phyloP scores from a whole-genome alignment of 78 protist genomes.

The Dictyostelium brefeldianum region DNA sequence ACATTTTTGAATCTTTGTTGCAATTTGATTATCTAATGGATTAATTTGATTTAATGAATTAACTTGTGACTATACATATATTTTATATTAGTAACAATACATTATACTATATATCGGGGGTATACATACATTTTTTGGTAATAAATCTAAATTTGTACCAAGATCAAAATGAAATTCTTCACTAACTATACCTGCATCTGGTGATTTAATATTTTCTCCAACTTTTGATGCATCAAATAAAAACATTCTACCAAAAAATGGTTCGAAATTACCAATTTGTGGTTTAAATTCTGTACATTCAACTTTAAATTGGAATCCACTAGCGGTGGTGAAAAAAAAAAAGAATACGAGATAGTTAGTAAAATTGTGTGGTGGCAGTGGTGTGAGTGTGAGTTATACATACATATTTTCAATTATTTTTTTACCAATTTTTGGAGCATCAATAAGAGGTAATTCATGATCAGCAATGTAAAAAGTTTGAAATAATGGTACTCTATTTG shows the following conservation, averaged over 20 bases:
- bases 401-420: constrained; percentile 15
- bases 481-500: constrained; percentile 35
- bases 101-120: too few relatives aligned
- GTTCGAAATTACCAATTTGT: constrained; percentile 72
- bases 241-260: constrained; percentile 83
- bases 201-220: constrained; percentile 7
- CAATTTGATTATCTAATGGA: constrained; percentile 32
- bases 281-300: constrained; percentile 54
- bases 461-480: constrained; percentile 36
- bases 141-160: constrained; percentile 25
- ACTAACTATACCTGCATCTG: constrained; percentile 22
- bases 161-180: constrained; percentile 80
- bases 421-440: constrained; percentile 24
- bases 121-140: constrained; percentile 56
- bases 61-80: background rate
- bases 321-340: background rate
- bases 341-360: too few relatives aligned
- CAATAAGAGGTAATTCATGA: constrained; percentile 24
- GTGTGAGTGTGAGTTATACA: background rate
- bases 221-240: constrained; percentile 51
- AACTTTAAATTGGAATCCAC: constrained; percentile 37
- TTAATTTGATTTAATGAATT: constrained; percentile 16
- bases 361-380: too few relatives aligned
- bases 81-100: too few relatives aligned
- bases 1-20: constrained; percentile 35